A percentile compares a stretch with the other conserved stretches of the same genome.
Evolutionary conservation across 2,329 filamentous ascomycete species (phyloP).

Genomic region (Cryphonectria naterciae): DNA sequence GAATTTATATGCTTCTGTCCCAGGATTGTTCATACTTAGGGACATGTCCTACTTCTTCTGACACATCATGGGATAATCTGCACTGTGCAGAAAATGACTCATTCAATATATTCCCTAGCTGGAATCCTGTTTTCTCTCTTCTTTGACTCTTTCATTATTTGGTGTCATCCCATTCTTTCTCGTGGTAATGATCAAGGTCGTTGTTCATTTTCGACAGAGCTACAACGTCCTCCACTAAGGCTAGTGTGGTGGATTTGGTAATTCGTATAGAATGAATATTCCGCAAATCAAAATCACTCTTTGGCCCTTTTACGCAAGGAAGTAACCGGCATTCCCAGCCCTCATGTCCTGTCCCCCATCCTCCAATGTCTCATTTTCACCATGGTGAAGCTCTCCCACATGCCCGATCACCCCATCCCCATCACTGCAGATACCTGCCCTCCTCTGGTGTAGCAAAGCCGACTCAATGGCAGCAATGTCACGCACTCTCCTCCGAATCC

Average conservation of each 20-base stretch:
- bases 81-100: too few species aligned
- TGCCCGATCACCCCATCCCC: neutral
- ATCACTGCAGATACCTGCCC: neutral
- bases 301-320: neutral
- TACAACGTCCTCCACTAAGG: too few species aligned
- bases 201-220: too few species aligned
- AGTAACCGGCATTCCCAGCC: neutral
- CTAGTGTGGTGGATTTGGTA: too few species aligned
- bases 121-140: too few species aligned
- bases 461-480: neutral
- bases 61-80: neutral
- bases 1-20: neutral
- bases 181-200: too few species aligned
- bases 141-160: too few species aligned
- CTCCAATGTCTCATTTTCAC: too few species aligned
- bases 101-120: too few species aligned
- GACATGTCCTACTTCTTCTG: neutral
- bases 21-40: neutral
- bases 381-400: neutral
- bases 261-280: too few species aligned
- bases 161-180: too few species aligned
- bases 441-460: neutral
- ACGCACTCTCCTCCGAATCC: constrained; percentile 2
- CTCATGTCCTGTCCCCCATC: neutral
- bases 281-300: too few species aligned